phyloP scores from a whole-genome alignment of 495 filamentous ascomycete species.

The Neurospora sp. region DNA sequence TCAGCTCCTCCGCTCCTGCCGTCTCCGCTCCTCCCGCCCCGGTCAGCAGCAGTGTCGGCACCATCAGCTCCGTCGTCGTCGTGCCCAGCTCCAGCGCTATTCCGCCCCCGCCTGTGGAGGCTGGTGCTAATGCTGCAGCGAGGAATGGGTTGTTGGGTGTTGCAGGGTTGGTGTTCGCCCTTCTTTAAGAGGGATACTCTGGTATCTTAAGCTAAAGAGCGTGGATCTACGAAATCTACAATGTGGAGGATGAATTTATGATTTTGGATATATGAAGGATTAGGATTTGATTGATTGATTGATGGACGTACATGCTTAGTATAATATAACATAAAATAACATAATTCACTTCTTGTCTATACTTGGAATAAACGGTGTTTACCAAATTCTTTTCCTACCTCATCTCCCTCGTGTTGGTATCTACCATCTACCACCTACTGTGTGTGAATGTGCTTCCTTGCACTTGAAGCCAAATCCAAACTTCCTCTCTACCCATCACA shows the following conservation, averaged over 20 bases:
- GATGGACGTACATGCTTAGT: not conserved
- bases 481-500: too few species aligned
- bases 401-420: too few species aligned
- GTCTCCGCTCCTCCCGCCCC: not conserved
- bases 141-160: not conserved
- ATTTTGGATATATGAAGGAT: not conserved
- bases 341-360: not conserved
- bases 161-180: not conserved
- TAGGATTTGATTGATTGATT: not conserved
- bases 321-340: not conserved
- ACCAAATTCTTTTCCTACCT: too few species aligned
- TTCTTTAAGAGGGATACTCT: not conserved
- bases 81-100: not conserved
- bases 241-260: not conserved
- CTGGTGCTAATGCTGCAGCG: not conserved
- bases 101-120: not conserved
- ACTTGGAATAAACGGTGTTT: not conserved
- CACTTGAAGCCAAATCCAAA: too few species aligned
- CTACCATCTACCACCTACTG: too few species aligned
- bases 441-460: too few species aligned
- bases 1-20: not conserved
- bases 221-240: not conserved
- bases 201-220: not conserved
- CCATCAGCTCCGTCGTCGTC: not conserved
- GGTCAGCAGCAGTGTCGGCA: not conserved